Evolutionary conservation across 2,329 filamentous ascomycete genomes (phyloP).

Genomic region (Sporothrix schenckii): DNA sequence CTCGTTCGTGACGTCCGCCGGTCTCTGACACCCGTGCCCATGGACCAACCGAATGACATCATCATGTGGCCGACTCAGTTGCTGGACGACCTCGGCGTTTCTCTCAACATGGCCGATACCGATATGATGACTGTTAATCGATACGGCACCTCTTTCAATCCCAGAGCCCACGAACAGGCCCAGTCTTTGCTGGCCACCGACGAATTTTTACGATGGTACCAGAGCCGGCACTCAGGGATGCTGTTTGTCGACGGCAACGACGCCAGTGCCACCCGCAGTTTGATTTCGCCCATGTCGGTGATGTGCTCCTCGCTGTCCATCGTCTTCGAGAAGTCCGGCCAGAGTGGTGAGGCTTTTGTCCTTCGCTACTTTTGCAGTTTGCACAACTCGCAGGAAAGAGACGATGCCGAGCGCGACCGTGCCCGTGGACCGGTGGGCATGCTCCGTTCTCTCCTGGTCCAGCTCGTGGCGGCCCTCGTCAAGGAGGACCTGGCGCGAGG

Average conservation of each 20-base stretch:
- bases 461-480: slow-evolving; percentile 17
- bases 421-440: slow-evolving; percentile 29
- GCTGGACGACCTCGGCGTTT: not conserved
- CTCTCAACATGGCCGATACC: not conserved
- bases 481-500: not conserved
- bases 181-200: slow-evolving; percentile 23
- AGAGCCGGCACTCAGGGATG: not conserved
- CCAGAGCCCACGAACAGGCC: slow-evolving; percentile 24
- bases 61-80: not conserved
- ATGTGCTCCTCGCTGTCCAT: slow-evolving; percentile 25
- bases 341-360: not conserved
- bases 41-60: not conserved
- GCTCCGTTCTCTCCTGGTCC: slow-evolving; percentile 38
- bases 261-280: not conserved
- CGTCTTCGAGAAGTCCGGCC: not conserved
- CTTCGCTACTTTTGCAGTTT: slow-evolving; percentile 31
- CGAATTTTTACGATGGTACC: slow-evolving; percentile 14
- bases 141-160: not conserved
- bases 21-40: slow-evolving; percentile 12
- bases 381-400: slow-evolving; percentile 1
- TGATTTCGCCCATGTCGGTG: slow-evolving; percentile 29
- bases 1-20: slow-evolving; percentile 14
- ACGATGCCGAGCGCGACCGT: too few relatives aligned
- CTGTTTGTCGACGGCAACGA: slow-evolving; percentile 32
- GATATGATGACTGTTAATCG: not conserved